Base-by-base conservation (phyloP, 202 grass and related monocot species). In the Panicum virgatum region DNA sequence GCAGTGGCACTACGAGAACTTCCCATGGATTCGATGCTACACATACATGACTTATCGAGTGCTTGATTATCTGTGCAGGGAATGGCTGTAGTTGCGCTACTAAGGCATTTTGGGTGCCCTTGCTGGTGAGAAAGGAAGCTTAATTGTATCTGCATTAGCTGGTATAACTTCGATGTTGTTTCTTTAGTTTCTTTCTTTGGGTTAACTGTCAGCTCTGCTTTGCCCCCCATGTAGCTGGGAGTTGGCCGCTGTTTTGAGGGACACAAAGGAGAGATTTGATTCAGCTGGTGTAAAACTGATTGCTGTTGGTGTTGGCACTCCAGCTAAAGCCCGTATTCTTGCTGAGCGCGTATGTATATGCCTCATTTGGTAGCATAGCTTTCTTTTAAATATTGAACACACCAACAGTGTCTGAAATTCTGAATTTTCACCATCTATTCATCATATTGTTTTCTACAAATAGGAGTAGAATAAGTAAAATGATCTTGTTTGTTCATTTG, bases 21-120 rank as follows among this genome's bases (percentile, higher is more conserved):
- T 30, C 47, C 6, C 22, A 30, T 53, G 39, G 22, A 45, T 22
- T 54, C 44, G 36, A 58, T 76, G 22, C 13, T 5, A 9, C n/a
- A 32, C 23, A 50, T 22, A 81, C 42, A 9, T 81, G 34, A 68
- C 26, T 47, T 59, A 5, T 6, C 29, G 13, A 64, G 9, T 76
- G 0, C 15, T 45, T 67, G 5, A 3, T 39, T 93, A 1, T 54
- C 82, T 86, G 32, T 90, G 73, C 82, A 94, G 92, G 95, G 88
- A 80, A 79, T 98, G 70, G 86, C 92, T 26, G 88, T 98, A 0
- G 90, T 98, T 6, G 95, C 84, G 7, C 85, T 94, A 72, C 73
- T 94, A 64, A 92, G 95, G 72, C 92, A 98, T 88, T 98, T 98
- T 73, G 88, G 92, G 36, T 94, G 90, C 74, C 61, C 83, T 76